A percentile compares a stretch with the other conserved stretches of the same genome.
Conservation (phyloP, 352 stramenopile genomes). For the Globisporangium megalacanthum region DNA sequence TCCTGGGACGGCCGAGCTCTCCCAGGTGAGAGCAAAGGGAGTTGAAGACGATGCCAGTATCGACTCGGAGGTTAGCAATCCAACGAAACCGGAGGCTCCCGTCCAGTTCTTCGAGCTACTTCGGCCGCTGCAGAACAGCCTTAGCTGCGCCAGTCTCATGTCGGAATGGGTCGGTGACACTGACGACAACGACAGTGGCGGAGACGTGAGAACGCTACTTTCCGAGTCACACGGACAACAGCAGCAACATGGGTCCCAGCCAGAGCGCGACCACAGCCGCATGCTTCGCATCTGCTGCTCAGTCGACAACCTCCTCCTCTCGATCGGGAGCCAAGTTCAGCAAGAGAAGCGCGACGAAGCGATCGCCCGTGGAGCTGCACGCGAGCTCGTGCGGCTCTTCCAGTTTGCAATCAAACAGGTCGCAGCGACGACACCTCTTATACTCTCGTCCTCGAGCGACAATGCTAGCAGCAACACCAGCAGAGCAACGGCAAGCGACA, state of each 20-base stretch:
- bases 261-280: conserved; percentile 45
- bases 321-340: conserved; percentile 39
- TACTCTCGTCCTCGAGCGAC: not conserved
- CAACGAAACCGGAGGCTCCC: conserved; percentile 2
- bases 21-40: not conserved
- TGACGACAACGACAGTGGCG: conserved; percentile 24
- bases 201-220: not conserved
- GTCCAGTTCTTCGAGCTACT: conserved; percentile 45
- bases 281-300: conserved; percentile 64
- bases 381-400: conserved; percentile 39
- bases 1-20: not conserved
- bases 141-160: conserved; percentile 37
- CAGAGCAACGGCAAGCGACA: not conserved
- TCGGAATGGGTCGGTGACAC: conserved; percentile 29
- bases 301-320: conserved; percentile 56
- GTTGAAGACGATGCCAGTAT: not conserved
- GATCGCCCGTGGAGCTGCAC: conserved; percentile 37
- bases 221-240: conserved; percentile 7
- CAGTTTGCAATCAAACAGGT: conserved; percentile 48
- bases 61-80: not conserved
- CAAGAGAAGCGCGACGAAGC: conserved; percentile 42
- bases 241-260: conserved; percentile 21
- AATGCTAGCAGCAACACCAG: not conserved
- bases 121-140: conserved; percentile 44
- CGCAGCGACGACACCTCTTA: not conserved